Base-by-base conservation (phyloP, 257 asterid genomes). In the Penstemon eatonii region DNA sequence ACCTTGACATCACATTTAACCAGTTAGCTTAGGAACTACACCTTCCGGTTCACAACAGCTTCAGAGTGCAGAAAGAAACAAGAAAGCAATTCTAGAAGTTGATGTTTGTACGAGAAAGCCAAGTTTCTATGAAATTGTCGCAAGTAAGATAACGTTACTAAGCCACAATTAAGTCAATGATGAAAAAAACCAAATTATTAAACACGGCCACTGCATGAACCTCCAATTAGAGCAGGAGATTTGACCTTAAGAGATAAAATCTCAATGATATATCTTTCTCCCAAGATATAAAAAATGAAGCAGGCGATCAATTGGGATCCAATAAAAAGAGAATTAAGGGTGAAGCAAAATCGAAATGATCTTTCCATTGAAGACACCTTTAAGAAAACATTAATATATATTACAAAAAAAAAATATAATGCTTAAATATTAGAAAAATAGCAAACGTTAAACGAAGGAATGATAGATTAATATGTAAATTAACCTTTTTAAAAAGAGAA, bases 151-250 rank as follows among this genome's bases (percentile, higher is more conserved):
- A 25, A 25, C 33, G 33, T 46, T 46, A 46, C 11, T 46, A 6
- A 9, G 51, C 51, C 51, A 67, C 57, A 58, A 44, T 44, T 40
- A 66, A 70, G 15, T 33, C 13, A 44, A 75, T 44, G 8, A 15
- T 51, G 70, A 25, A 65, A 65, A 53, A 3, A 10, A 39, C 47
- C 60, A 45, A 36, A 25, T 46, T 51, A 53, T 44, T 63, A 54
- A 41, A 12, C 46, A 37, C 13, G 56, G 45, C 40, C 44, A 60
- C 2, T 55, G 64, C 62, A 73, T 36, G 33, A 71, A 42, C 53
- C 37, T 60, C 70, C 51, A 61, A 43, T 5, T 18, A 46, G 3
- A 68, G 53, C 57, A 68, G 55, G 5, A 72, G 45, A 47, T 68
- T 67, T 56, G 67, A 63, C 15, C 42, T 53, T 56, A 57, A 25